Conservation (phyloP, 495 filamentous ascomycete genomes). For the Jackrogersella minutella region DNA sequence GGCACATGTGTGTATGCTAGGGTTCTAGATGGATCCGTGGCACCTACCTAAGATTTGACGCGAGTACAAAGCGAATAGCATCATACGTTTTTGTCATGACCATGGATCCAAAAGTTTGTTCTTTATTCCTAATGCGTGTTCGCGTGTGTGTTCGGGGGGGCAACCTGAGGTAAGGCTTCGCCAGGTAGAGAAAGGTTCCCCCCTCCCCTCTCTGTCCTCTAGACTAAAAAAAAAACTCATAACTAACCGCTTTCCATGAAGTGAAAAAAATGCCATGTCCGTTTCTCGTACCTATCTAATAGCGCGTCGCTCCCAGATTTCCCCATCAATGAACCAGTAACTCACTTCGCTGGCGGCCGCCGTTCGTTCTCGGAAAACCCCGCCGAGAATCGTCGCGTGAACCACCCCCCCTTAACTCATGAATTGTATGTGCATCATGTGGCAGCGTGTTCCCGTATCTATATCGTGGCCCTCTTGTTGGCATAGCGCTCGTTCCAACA, state of each 20-base stretch:
- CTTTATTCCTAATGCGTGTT: slow-evolving; percentile 21
- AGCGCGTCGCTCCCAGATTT: not conserved
- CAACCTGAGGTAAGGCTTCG: too few relatives aligned
- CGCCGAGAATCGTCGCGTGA: slow-evolving; percentile 4
- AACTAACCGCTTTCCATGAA: not conserved
- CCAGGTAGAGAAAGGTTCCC: too few relatives aligned
- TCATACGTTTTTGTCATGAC: not conserved
- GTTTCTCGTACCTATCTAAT: too few relatives aligned
- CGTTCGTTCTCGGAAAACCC: not conserved
- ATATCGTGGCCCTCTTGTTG: slow-evolving; percentile 4
- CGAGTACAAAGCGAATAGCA: not conserved
- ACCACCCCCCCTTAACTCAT: too few relatives aligned
- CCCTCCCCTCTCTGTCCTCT: not conserved
- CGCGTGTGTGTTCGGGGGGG: slow-evolving; percentile 22
- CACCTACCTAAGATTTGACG: too few relatives aligned
- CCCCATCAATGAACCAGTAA: slow-evolving; percentile 23
- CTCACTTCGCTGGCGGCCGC: too few relatives aligned
- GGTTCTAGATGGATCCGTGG: too few relatives aligned
- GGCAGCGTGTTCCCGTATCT: slow-evolving; percentile 8
- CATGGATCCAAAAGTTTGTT: slow-evolving; percentile 16
- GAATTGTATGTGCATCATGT: slow-evolving; percentile 21
- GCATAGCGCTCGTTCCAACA: slow-evolving; percentile 6
- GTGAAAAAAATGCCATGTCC: slow-evolving; percentile 11
- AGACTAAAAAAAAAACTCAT: too few relatives aligned
- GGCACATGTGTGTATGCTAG: too few relatives aligned